Conservation (phyloP, 2,329 filamentous ascomycete species). For the Hypoxylon sp. region DNA sequence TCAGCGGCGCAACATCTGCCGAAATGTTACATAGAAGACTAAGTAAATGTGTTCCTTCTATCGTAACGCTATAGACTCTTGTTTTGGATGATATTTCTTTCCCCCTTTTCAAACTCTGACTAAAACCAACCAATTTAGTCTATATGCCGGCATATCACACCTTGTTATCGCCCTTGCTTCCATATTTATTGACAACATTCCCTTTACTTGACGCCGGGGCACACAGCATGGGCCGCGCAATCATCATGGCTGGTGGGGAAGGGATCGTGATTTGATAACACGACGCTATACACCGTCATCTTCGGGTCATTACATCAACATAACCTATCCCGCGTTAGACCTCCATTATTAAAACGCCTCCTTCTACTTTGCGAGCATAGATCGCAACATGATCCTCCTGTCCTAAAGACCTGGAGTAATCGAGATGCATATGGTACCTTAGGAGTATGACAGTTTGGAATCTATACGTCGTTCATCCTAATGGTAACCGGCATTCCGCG, state of each 20-base stretch:
- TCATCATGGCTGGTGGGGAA: slow-evolving; percentile 3
- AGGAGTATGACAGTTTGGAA: neutral
- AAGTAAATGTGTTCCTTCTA: slow-evolving; percentile 10
- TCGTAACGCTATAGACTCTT: slow-evolving; percentile 18
- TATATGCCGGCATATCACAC: slow-evolving; percentile 12
- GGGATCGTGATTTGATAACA: slow-evolving; percentile 3
- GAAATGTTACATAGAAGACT: slow-evolving; percentile 26
- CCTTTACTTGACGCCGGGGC: neutral
- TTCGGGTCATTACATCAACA: slow-evolving; percentile 6
- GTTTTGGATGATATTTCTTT: slow-evolving; percentile 4
- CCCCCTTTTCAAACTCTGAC: slow-evolving; percentile 14
- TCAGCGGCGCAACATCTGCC: slow-evolving; percentile 33
- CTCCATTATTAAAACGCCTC: slow-evolving; percentile 3
- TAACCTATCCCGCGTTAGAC: neutral
- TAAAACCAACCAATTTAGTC: slow-evolving; percentile 25
- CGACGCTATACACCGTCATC: slow-evolving; percentile 13
- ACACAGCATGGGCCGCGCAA: slow-evolving; percentile 1
- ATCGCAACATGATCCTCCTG: neutral
- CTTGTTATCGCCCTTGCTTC: slow-evolving; percentile 11
- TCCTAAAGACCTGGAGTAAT: slow-evolving; percentile 10
- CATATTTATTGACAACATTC: neutral
- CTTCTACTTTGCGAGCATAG: neutral
- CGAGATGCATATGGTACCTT: slow-evolving; percentile 18
- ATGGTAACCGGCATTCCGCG: slow-evolving; percentile 11
- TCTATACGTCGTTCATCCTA: slow-evolving; percentile 4